phyloP scores from a whole-genome alignment of 768 basidiomycete species.

The Mycena crocata region DNA sequence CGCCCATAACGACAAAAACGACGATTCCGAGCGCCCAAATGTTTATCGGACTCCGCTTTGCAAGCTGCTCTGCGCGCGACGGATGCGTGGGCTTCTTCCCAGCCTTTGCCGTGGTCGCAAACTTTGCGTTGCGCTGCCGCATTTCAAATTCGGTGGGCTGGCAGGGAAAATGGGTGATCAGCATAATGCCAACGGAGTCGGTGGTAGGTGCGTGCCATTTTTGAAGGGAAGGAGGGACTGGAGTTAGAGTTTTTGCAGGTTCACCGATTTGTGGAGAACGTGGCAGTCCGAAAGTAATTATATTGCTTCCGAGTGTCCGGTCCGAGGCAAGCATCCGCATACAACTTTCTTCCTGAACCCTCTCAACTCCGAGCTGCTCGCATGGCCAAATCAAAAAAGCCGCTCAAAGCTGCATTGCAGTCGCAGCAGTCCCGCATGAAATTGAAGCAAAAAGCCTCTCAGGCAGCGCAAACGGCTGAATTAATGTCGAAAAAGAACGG shows the following conservation, averaged over 20 bases:
- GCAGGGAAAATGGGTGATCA: slow-evolving; percentile 12
- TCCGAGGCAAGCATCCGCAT: not conserved
- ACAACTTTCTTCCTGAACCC: not conserved
- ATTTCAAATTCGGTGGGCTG: slow-evolving; percentile 88
- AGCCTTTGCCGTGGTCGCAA: slow-evolving; percentile 75
- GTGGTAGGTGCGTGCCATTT: slow-evolving; percentile 25
- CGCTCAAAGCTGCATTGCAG: slow-evolving; percentile 74
- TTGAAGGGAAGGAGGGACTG: slow-evolving; percentile 28
- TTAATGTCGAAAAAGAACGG: slow-evolving; percentile 54
- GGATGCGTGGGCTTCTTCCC: slow-evolving; percentile 83
- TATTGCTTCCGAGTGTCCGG: slow-evolving; percentile 10
- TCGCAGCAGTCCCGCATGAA: slow-evolving; percentile 77
- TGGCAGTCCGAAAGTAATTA: slow-evolving; percentile 36
- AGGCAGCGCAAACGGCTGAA: slow-evolving; percentile 65
- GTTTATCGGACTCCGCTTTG: slow-evolving; percentile 80
- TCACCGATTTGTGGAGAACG: slow-evolving; percentile 27
- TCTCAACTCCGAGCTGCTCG: not conserved
- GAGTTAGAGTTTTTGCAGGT: slow-evolving; percentile 20
- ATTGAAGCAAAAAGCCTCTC: slow-evolving; percentile 65
- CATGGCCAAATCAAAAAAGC: slow-evolving; percentile 64
- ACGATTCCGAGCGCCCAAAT: slow-evolving; percentile 80
- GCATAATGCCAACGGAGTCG: not conserved
- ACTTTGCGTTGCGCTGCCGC: slow-evolving; percentile 83
- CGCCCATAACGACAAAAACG: slow-evolving; percentile 82
- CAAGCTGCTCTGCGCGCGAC: slow-evolving; percentile 77